phyloP scores from a whole-genome alignment of 1,284 basidiomycete genomes.

The Ceratobasidium sp. region DNA sequence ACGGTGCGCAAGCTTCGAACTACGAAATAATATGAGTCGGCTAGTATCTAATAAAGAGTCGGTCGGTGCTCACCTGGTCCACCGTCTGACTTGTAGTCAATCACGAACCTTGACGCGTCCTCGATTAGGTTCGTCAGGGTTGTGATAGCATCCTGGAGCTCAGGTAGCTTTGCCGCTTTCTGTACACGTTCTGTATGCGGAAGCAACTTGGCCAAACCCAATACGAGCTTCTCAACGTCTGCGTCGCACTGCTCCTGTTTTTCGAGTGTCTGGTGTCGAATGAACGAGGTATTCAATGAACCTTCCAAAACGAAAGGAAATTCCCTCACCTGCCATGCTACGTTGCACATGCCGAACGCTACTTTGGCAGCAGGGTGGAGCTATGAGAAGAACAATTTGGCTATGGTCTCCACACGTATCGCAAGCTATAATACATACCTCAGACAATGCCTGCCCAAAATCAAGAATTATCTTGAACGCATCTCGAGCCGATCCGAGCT shows the following conservation, averaged over 20 bases:
- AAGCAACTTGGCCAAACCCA: background rate
- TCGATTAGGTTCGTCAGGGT: slow-evolving; percentile 7
- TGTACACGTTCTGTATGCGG: background rate
- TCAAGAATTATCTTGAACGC: background rate
- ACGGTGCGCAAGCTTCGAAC: background rate
- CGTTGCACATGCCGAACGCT: background rate
- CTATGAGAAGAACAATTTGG: background rate
- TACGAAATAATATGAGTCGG: background rate
- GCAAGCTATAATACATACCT: background rate
- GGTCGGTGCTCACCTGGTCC: background rate
- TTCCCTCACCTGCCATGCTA: slow-evolving; percentile 7
- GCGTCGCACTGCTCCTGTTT: slow-evolving; percentile 16
- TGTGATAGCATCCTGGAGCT: background rate
- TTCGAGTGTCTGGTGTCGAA: slow-evolving; percentile 5
- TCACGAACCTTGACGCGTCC: slow-evolving; percentile 5
- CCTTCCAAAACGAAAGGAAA: background rate
- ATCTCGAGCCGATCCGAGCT: background rate
- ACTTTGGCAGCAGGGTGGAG: background rate
- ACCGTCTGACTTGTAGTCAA: background rate
- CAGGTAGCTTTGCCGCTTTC: background rate
- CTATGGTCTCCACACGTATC: background rate
- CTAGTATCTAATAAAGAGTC: background rate
- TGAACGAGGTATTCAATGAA: background rate
- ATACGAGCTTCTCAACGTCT: background rate
- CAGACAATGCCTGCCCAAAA: background rate